Evolutionary conservation across 352 stramenopile genomes (phyloP).

Genomic region (Phytopythium vexans): DNA sequence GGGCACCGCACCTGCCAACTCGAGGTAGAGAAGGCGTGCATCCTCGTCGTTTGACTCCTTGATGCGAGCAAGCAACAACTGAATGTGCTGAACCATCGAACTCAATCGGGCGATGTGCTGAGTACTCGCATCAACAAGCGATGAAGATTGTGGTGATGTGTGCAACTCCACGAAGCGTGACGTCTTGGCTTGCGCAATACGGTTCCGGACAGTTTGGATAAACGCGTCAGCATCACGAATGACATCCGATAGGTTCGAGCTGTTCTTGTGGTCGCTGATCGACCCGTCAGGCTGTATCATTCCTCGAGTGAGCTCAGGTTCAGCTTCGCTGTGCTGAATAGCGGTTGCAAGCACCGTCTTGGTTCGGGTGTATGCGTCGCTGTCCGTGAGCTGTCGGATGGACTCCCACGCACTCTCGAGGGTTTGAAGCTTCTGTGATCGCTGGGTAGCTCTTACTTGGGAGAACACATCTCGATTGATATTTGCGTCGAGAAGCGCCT

Average conservation of each 20-base stretch:
- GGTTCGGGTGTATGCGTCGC: constrained; percentile 15
- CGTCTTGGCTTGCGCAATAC: constrained; percentile 14
- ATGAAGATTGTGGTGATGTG: constrained; percentile 7
- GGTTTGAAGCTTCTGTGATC: constrained; percentile 19
- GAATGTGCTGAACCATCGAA: constrained; percentile 30
- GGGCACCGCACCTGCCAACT: constrained; percentile 14
- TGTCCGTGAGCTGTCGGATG: constrained; percentile 19
- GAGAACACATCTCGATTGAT: constrained; percentile 31
- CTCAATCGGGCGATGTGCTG: constrained; percentile 26
- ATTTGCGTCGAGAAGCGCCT: constrained; percentile 24
- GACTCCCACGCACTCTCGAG: constrained; percentile 22
- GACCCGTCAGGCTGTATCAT: not conserved
- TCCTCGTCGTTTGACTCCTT: constrained; percentile 32
- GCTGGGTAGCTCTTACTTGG: constrained; percentile 17
- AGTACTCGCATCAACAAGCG: constrained; percentile 15
- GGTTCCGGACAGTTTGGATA: constrained; percentile 22
- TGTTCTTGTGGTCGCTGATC: too few relatives aligned
- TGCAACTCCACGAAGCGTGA: constrained; percentile 10
- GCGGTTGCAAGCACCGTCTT: constrained; percentile 27
- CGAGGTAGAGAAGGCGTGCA: constrained; percentile 29
- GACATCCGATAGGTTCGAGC: constrained; percentile 21
- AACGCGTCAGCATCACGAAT: constrained; percentile 31
- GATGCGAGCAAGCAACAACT: constrained; percentile 24
- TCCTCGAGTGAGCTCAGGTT: constrained; percentile 12
- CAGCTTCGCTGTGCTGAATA: constrained; percentile 20